Evolutionary conservation across 108 stramenopile species (phyloP).

Genomic region (Poteriospumella lacustris): DNA sequence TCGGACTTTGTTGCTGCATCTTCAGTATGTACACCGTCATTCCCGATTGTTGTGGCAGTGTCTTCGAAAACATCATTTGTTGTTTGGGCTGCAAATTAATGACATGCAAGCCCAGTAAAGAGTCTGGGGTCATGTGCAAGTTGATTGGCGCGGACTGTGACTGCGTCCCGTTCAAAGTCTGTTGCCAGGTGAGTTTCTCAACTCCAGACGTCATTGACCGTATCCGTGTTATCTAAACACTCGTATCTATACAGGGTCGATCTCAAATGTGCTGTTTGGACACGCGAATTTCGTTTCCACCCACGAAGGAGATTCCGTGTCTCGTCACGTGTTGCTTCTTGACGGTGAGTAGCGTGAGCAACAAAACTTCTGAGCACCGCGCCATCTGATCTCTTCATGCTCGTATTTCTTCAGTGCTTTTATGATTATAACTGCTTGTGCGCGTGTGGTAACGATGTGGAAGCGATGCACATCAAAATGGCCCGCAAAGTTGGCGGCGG

Average conservation of each 20-base stretch:
- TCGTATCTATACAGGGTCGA: background rate
- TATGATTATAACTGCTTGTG: background rate
- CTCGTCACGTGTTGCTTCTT: background rate
- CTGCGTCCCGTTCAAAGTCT: background rate
- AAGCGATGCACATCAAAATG: background rate
- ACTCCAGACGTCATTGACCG: background rate
- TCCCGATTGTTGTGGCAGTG: background rate
- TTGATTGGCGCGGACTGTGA: background rate
- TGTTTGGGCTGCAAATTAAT: background rate
- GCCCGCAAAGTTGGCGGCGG: too few species aligned
- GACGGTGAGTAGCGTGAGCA: background rate
- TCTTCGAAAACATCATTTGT: background rate
- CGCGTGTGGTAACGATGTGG: background rate
- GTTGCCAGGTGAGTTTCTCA: background rate
- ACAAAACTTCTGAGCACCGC: background rate
- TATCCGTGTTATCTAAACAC: background rate
- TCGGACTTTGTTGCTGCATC: background rate
- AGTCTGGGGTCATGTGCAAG: background rate
- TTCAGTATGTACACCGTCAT: background rate
- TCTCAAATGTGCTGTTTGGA: background rate
- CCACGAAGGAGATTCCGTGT: background rate
- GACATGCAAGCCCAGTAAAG: background rate
- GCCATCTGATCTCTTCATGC: background rate
- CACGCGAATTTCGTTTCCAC: background rate
- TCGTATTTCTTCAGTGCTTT: background rate